Evolutionary conservation across 768 basidiomycete genomes (phyloP).

Genomic region (Termitomyces sp.): DNA sequence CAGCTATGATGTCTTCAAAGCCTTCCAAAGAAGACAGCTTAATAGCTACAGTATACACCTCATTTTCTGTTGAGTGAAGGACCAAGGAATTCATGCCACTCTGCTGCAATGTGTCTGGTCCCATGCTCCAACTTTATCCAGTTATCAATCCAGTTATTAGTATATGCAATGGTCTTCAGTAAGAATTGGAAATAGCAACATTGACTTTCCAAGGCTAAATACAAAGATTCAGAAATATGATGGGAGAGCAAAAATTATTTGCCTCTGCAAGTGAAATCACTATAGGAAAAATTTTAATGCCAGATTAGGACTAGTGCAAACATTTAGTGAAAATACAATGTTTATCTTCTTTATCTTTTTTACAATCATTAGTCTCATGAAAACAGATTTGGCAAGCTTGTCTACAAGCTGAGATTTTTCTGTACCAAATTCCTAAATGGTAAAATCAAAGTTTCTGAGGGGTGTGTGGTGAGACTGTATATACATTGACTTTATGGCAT

Average conservation of each 20-base stretch:
- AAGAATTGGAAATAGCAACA: neutral
- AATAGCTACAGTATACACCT: neutral
- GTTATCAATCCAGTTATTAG: neutral
- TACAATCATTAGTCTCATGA: neutral
- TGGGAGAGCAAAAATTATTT: neutral
- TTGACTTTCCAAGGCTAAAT: neutral
- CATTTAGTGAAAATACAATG: neutral
- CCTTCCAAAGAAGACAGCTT: neutral
- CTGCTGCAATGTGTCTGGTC: neutral
- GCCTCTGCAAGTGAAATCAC: neutral
- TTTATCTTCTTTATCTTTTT: neutral
- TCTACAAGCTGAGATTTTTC: conserved; percentile 9
- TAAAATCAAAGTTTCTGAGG: no score
- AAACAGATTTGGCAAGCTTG: conserved; percentile 1
- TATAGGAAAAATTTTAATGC: neutral
- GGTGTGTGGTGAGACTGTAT: no score
- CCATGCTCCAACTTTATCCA: neutral
- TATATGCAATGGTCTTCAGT: neutral
- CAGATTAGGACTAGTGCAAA: neutral
- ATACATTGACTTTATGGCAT: no score
- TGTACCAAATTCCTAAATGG: conserved; percentile 2
- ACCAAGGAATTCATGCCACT: neutral
- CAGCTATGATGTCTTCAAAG: neutral
- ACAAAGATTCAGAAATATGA: neutral
- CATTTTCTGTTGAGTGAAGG: neutral